Evolutionary conservation across 257 asterid species (phyloP).

Genomic region (Scutellaria minor): DNA sequence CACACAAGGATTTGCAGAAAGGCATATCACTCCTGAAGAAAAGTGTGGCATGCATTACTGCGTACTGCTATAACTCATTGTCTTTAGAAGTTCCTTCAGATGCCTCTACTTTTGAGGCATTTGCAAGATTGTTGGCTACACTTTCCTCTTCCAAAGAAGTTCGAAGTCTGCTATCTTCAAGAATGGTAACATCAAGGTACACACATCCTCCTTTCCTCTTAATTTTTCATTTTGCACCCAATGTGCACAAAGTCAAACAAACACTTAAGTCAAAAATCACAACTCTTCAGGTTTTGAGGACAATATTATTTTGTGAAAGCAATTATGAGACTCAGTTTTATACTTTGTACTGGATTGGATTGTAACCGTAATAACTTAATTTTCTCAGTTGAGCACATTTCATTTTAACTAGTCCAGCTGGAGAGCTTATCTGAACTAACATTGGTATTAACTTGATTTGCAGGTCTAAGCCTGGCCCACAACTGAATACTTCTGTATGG

Average conservation of each 20-base stretch:
- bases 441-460: conserved; percentile 31
- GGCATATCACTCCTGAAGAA: conserved; percentile 98
- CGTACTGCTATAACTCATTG: conserved; percentile 77
- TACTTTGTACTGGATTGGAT: conserved; percentile 26
- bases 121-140: conserved; percentile 75
- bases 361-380: not conserved
- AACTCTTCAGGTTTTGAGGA: conserved; percentile 3
- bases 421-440: not conserved
- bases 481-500: conserved; percentile 75
- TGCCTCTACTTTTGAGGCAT: conserved; percentile 92
- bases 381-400: not conserved
- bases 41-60: conserved; percentile 93
- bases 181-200: conserved; percentile 79
- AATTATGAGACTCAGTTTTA: conserved; percentile 1
- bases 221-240: conserved; percentile 23
- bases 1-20: conserved; percentile 96
- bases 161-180: conserved; percentile 72
- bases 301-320: conserved; percentile 3
- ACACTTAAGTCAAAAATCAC: not conserved
- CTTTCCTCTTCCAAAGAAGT: conserved; percentile 97
- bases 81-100: conserved; percentile 82
- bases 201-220: conserved; percentile 15
- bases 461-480: conserved; percentile 83
- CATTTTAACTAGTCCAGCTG: conserved; percentile 1
- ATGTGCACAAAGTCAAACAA: not conserved